Percentiles rank a stretch among this genome's conserved stretches.
phyloP scores from a whole-genome alignment of 768 basidiomycete species.

The Lactarius deliciosus region DNA sequence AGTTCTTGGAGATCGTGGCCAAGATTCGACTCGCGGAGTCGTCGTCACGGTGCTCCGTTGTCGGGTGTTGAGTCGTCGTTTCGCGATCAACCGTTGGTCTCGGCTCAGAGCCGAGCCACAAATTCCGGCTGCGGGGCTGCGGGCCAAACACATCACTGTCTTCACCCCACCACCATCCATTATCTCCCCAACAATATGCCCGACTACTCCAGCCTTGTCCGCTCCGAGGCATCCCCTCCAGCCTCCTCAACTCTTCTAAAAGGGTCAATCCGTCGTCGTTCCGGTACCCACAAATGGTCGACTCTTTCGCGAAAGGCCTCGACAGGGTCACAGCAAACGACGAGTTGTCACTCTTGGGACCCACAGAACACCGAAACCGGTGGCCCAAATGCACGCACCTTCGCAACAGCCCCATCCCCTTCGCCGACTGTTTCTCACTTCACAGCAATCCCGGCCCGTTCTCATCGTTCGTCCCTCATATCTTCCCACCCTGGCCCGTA shows the following conservation, averaged over 20 bases:
- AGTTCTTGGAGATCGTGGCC: not conserved
- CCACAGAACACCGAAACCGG: not conserved
- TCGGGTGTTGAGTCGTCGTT: not conserved
- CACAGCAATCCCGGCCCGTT: conserved; percentile 12
- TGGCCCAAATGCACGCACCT: not conserved
- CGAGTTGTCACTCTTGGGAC: not conserved
- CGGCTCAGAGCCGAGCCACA: not conserved
- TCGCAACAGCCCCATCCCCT: not conserved
- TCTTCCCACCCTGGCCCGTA: not conserved
- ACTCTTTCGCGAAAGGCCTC: not conserved
- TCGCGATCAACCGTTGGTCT: not conserved
- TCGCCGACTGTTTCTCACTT: conserved; percentile 10
- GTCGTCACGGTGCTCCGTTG: not conserved
- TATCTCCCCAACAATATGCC: not conserved
- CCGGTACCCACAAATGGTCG: not conserved
- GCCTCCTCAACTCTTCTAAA: not conserved
- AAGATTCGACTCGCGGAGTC: not conserved
- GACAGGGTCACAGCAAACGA: not conserved
- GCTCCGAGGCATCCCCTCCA: conserved; percentile 5
- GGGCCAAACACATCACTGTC: too few species aligned
- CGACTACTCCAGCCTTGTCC: conserved; percentile 10
- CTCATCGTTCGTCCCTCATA: conserved; percentile 8
- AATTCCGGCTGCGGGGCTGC: not conserved
- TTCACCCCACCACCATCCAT: not conserved
- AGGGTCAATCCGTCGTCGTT: conserved; percentile 16